Conservation (phyloP, 352 stramenopile genomes). For the Globisporangium echinulatum region DNA sequence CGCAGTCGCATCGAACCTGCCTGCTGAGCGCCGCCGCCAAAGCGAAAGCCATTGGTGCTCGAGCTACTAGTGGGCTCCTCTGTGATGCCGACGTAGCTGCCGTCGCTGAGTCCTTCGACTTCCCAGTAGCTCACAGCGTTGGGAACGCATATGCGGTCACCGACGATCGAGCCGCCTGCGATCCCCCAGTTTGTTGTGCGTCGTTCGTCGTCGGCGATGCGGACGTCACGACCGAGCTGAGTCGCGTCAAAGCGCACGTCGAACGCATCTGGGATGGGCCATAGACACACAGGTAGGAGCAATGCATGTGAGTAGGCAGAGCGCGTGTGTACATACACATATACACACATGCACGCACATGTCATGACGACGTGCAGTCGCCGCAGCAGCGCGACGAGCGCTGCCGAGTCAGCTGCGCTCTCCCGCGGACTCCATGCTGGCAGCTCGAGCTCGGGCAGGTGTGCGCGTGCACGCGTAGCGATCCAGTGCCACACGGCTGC, state of each 20-base stretch:
- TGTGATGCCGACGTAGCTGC: constrained; percentile 48
- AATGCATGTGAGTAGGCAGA: not conserved
- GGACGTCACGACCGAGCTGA: constrained; percentile 37
- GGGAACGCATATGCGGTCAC: constrained; percentile 29
- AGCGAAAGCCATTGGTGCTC: constrained; percentile 5
- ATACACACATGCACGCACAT: constrained; percentile 25
- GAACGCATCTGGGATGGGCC: constrained; percentile 28
- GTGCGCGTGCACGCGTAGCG: constrained; percentile 17
- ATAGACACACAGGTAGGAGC: not conserved
- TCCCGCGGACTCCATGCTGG: constrained; percentile 17
- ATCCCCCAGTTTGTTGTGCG: constrained; percentile 38
- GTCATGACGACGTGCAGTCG: constrained; percentile 41
- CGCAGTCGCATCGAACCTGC: constrained; percentile 25
- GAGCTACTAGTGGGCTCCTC: constrained; percentile 9
- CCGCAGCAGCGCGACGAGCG: constrained; percentile 38
- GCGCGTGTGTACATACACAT: not conserved
- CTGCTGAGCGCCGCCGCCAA: constrained; percentile 31
- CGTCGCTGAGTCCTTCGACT: constrained; percentile 49
- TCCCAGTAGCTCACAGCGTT: constrained; percentile 65
- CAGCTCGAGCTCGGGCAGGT: constrained; percentile 22
- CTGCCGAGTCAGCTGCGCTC: constrained; percentile 19
- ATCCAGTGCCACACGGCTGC: constrained; percentile 40
- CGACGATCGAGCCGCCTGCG: constrained; percentile 41
- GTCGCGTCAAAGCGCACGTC: constrained; percentile 38
- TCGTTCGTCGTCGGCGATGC: constrained; percentile 27